phyloP scores from a whole-genome alignment of 352 stramenopile species.

The Globisporangium heterothallicum region DNA sequence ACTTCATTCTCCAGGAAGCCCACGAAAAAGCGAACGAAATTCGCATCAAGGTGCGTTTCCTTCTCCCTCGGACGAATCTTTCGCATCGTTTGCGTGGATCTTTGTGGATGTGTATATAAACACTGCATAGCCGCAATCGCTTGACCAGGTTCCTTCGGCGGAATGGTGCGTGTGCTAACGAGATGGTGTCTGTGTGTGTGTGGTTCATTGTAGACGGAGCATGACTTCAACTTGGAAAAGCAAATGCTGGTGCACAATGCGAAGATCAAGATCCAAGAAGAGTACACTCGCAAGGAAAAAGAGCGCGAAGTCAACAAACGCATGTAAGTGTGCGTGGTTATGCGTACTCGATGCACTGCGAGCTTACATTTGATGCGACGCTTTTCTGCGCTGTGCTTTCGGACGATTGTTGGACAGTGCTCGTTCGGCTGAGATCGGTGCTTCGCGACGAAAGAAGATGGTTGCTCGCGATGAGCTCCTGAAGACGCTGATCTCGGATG shows the following conservation, averaged over 20 bases:
- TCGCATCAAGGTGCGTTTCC: conserved; percentile 87
- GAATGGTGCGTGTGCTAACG: neutral
- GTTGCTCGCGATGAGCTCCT: conserved; percentile 88
- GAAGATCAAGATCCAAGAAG: conserved; percentile 97
- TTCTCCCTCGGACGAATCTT: neutral
- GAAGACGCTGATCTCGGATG: conserved; percentile 72
- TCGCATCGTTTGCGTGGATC: too few species aligned
- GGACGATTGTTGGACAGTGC: too few species aligned
- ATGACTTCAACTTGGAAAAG: conserved; percentile 99
- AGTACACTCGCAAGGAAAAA: conserved; percentile 98
- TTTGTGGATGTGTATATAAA: too few species aligned
- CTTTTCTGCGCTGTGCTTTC: too few species aligned
- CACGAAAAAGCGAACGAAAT: conserved; percentile 99
- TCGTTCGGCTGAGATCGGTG: conserved; percentile 91
- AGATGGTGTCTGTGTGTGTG: neutral
- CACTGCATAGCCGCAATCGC: too few species aligned
- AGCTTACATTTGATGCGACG: too few species aligned
- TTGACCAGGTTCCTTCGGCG: too few species aligned
- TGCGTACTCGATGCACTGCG: too few species aligned
- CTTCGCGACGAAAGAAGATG: conserved; percentile 97
- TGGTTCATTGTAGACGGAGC: conserved; percentile 91
- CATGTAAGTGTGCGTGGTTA: conserved; percentile 44
- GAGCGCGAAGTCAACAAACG: conserved; percentile 93
- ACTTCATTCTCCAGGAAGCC: conserved; percentile 99
- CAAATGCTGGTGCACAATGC: conserved; percentile 98